Conservation (phyloP, 2,329 filamentous ascomycete species). For the Thyridium curvatum region DNA sequence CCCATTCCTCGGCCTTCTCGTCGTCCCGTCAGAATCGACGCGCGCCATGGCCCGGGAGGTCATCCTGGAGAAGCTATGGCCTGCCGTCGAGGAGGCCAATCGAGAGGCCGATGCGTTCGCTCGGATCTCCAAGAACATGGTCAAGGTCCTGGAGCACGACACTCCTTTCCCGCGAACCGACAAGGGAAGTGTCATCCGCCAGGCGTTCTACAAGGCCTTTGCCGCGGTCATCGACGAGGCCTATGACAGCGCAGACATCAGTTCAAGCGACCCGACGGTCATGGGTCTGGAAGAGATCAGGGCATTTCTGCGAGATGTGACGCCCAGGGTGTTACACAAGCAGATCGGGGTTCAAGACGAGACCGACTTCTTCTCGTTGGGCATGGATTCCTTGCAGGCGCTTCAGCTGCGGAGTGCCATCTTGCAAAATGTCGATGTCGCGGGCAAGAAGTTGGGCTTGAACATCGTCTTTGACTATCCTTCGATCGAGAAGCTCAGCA, state of each 20-base stretch:
- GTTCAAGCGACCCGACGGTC: too few species aligned
- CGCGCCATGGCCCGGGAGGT: constrained; percentile 19
- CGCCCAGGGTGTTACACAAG: too few species aligned
- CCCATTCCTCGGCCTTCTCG: constrained; percentile 21
- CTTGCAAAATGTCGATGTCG: constrained; percentile 28
- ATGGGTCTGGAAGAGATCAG: too few species aligned
- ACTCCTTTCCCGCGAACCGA: constrained; percentile 33
- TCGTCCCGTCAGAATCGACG: constrained; percentile 19
- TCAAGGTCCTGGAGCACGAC: constrained; percentile 22
- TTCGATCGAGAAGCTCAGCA: constrained; percentile 37
- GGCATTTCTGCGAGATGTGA: too few species aligned
- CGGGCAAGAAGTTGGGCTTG: constrained; percentile 18
- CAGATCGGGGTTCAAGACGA: constrained; percentile 6
- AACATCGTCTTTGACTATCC: constrained; percentile 41
- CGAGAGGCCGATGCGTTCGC: constrained; percentile 31
- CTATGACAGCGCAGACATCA: constrained; percentile 14
- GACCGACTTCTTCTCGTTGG: constrained; percentile 35
- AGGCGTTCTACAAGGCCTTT: constrained; percentile 29
- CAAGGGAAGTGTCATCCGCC: constrained; percentile 38
- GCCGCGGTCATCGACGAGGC: constrained; percentile 22
- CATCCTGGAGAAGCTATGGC: constrained; percentile 28
- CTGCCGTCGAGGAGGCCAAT: constrained; percentile 29
- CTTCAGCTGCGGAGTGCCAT: constrained; percentile 36
- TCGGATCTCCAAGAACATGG: constrained; percentile 33
- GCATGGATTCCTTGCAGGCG: constrained; percentile 39